phyloP scores from a whole-genome alignment of 345 rosid genomes.

The Brassica rapa region DNA sequence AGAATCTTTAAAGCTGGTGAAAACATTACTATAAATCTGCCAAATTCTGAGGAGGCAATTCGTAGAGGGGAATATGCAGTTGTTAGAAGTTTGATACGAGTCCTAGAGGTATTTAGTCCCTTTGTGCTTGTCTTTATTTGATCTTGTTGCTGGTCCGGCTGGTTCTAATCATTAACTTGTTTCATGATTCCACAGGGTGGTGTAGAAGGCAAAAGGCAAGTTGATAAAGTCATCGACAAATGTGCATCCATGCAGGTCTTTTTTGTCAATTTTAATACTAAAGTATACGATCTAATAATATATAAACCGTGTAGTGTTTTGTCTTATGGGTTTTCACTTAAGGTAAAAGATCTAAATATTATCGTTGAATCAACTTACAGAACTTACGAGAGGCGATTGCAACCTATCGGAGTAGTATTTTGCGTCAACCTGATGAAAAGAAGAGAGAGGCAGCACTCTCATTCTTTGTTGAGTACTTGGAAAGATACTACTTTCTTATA shows the following conservation, averaged over 20 bases:
- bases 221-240: conserved; percentile 96
- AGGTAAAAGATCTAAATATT: conserved; percentile 26
- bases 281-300: conserved; percentile 16
- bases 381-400: conserved; percentile 96
- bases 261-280: conserved; percentile 16
- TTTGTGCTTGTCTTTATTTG: conserved; percentile 25
- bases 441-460: conserved; percentile 95
- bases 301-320: conserved; percentile 15
- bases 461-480: conserved; percentile 93
- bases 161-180: conserved; percentile 36
- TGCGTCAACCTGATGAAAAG: conserved; percentile 96
- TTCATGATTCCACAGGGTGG: conserved; percentile 72
- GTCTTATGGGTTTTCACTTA: conserved; percentile 15
- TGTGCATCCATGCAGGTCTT: conserved; percentile 97
- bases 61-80: conserved; percentile 92
- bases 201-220: conserved; percentile 95
- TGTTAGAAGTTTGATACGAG: conserved; percentile 92
- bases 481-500: conserved; percentile 96
- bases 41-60: conserved; percentile 87
- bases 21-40: conserved; percentile 61
- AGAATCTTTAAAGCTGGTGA: conserved; percentile 69
- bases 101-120: conserved; percentile 69
- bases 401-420: conserved; percentile 82
- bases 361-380: conserved; percentile 52
- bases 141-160: conserved; percentile 26